Evolutionary conservation across 2,329 filamentous ascomycete genomes (phyloP), one percentile per base, ranked within the genome.

Genomic region (Colletotrichum cuscutae): DNA sequence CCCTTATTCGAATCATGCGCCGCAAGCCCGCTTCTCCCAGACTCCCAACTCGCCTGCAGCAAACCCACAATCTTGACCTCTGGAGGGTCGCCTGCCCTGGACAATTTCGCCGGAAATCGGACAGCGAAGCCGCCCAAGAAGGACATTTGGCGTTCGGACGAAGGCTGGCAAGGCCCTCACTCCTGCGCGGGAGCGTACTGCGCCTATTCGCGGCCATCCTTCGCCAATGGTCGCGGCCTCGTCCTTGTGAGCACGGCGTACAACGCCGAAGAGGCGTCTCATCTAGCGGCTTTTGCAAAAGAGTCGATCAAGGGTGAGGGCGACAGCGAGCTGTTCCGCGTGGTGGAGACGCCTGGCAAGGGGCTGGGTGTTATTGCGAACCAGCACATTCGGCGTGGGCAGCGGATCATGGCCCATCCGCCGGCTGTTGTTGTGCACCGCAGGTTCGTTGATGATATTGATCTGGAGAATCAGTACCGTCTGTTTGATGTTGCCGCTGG

Each of bases 161-260:
- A 72, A 65, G 70, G 70, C 3, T 75, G 74, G 74, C 22, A 30
- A 30, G 74, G 72, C 13, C 72, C 68, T 52, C 69, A 68, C 24
- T 26, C 61, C 5, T 75, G 74, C 68, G 73, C 69, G 12, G 74
- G 72, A 5, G 22, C 35, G 11, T 75, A 70, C 75, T 85, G 83
- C 76, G 79, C 82, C 67, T 86, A 81, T 73, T 76, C 80, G 15
- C 80, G 81, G 60, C 68, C 76, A 2, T 74, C 71, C 3, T 84
- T 85, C 60, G 82, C 82, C 24, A 72, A 77, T 15, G 80, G 79
- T 15, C 77, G 82, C 7, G 84, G 84, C 49, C 80, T 85, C 68
- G 80, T 82, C 2, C 72, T 86, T 35, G 56, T 86, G 12, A 85
- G 82, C 56, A 80, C 79, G 1, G 72, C 79, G 0, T 72, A 75